Base-by-base conservation (phyloP, 2,329 filamentous ascomycete species). In the Apiospora marii region DNA sequence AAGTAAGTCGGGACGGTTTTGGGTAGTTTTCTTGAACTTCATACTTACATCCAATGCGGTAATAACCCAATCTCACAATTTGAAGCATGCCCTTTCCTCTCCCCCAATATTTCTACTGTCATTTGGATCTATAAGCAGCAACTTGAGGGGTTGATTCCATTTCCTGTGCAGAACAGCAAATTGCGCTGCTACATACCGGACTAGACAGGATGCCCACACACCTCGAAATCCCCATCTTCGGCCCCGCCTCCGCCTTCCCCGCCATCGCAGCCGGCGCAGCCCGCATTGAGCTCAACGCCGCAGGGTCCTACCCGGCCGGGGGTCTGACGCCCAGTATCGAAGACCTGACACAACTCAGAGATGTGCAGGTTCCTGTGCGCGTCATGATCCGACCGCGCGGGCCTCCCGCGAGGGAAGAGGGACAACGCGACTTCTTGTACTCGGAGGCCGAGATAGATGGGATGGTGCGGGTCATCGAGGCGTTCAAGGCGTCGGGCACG, bases 181-280 rank as follows among this genome's bases (percentile, higher is more conserved):
- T 53, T 12, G 12, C 49, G 27, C 49, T 37, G 22, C 24, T 10
- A 58, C 44, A 69, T 49, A 7, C 46, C 7, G 22, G 46, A 12
- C 19, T 22, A 24, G 14, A 41, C 37, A 48, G 34, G 16, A 70
- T 70, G 68, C 27, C 68, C 7, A 22, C 49, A 4, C 80, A 80
- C 22, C 84, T 90, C 24, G 89, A 91, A 76, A 82, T 90, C 61
- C 87, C 89, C 71, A 84, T 88, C 76, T 91, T 90, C 79, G 86
- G 86, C 53, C 78, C 83, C 34, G 73, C 74, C 16, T 81, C 82
- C 6, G 86, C 85, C 46, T 75, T 80, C 48, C 73, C 76, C 13
- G 86, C 87, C 12, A 80, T 84, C 58, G 70, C 74, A 34, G 78
- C 82, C n/a, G 87, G 87, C 44, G 87, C 85, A 69, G 79, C 82